Conservation (phyloP, 2,329 filamentous ascomycete genomes). For the Cladosporium velox region DNA sequence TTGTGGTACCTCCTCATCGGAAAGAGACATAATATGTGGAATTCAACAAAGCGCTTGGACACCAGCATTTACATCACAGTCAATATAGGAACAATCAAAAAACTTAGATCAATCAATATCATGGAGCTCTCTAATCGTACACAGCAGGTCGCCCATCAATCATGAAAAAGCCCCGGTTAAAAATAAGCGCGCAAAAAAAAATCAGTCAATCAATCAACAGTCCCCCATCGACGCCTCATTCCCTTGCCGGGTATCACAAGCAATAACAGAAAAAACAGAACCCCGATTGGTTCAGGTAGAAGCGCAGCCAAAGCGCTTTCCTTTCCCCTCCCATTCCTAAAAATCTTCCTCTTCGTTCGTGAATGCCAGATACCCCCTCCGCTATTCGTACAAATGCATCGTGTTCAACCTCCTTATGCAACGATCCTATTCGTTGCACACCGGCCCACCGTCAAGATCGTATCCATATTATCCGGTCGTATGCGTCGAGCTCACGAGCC, state of each 20-base stretch:
- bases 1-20: no score
- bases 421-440: neutral
- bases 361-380: neutral
- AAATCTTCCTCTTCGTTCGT: neutral
- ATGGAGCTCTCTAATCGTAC: neutral
- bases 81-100: neutral
- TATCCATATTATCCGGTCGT: neutral
- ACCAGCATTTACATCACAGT: neutral
- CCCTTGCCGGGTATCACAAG: conserved; percentile 18
- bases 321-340: neutral
- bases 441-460: neutral
- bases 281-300: neutral
- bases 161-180: neutral
- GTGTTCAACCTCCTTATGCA: neutral
- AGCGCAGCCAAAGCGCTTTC: neutral
- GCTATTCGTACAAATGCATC: conserved; percentile 13
- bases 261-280: conserved; percentile 1
- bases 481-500: conserved; percentile 3
- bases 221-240: conserved; percentile 9
- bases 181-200: neutral
- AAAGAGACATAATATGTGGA: neutral
- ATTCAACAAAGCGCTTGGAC: neutral
- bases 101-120: neutral
- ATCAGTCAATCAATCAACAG: neutral
- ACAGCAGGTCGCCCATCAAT: neutral